Evolutionary conservation across 2,329 filamentous ascomycete species (phyloP).

Genomic region (Exophiala spinifera): DNA sequence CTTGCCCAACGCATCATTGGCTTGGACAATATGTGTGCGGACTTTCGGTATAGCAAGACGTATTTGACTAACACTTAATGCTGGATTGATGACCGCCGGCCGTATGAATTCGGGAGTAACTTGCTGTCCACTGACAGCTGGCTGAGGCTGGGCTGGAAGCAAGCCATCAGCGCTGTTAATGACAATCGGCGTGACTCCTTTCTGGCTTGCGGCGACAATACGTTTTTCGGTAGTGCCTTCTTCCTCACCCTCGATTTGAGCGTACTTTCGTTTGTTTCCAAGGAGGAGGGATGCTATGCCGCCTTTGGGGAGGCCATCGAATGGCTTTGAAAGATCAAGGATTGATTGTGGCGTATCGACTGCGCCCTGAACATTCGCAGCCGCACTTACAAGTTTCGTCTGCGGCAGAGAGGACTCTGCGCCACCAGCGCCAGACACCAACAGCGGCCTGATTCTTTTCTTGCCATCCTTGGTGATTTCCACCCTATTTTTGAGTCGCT

Average conservation of each 20-base stretch:
- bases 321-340: slow-evolving; percentile 87
- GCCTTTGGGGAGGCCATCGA: slow-evolving; percentile 86
- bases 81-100: slow-evolving; percentile 80
- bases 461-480: slow-evolving; percentile 96
- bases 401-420: slow-evolving; percentile 86
- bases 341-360: slow-evolving; percentile 68
- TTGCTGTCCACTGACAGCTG: slow-evolving; percentile 58
- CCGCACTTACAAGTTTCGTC: slow-evolving; percentile 78
- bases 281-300: slow-evolving; percentile 81
- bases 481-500: slow-evolving; percentile 81
- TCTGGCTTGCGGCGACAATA: slow-evolving; percentile 56
- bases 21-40: slow-evolving; percentile 75
- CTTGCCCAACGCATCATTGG: slow-evolving; percentile 60
- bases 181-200: slow-evolving; percentile 71
- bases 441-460: slow-evolving; percentile 86
- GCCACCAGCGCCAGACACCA: slow-evolving; percentile 85
- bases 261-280: slow-evolving; percentile 87
- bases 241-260: slow-evolving; percentile 70
- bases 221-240: slow-evolving; percentile 61
- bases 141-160: slow-evolving; percentile 67
- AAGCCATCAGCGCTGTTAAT: slow-evolving; percentile 74
- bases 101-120: slow-evolving; percentile 79
- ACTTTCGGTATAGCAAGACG: slow-evolving; percentile 85
- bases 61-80: slow-evolving; percentile 76
- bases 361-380: slow-evolving; percentile 45